Base-by-base conservation (phyloP, 768 basidiomycete genomes). In the Leucogyrophana mollusca region DNA sequence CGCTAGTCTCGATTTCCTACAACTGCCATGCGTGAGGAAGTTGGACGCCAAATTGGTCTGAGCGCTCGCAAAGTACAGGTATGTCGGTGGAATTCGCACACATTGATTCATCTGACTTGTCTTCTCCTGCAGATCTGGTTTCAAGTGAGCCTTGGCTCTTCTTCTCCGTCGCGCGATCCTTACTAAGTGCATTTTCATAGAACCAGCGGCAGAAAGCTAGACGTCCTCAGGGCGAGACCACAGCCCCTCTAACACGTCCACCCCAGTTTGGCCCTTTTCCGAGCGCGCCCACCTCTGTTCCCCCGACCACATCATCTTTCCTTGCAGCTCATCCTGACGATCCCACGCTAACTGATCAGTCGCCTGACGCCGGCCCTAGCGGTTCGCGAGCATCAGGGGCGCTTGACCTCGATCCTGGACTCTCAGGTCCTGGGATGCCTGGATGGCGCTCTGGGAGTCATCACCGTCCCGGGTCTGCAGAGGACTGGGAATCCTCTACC, bases 1-100 rank as follows among this genome's bases (percentile, higher is more conserved):
- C 30, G 27, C 33, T 44, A 94, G 90, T 93, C 91, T 41, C 86
- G 88, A 30, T 93, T 94, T 66, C 90, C 90, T 4, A 87, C 89
- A 3, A 92, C 90, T 3, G 83, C 87, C 9, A 82, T 87, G 79
- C 80, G 90, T 40, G 91, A 93, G 67, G 87, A 91, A 53, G 90
- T 93, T 21, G 90, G 91, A 7, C 80, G 85, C 18, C 76, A 86
- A 27, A 93, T 93, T 54, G 90, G 90, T n/a, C 69, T 94, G 59
- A 91, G 89, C 61, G 89, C 90, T 38, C 79, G 90, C 33, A 90
- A 93, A 72, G 90, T 94, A 3, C 90, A 94, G 80, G 90, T 87
- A 56, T 60, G 85, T 74, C 38, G 27, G 35, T 20, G 6, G 47
- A 36, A 42, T 43, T 34, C 33, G 43, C 35, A 25, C 18, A 24